These are phyloP conservation scores for Lolium rigidum DNA, from an alignment of 176 grass and related monocot genomes.

Conservation along the genomic window DNA sequence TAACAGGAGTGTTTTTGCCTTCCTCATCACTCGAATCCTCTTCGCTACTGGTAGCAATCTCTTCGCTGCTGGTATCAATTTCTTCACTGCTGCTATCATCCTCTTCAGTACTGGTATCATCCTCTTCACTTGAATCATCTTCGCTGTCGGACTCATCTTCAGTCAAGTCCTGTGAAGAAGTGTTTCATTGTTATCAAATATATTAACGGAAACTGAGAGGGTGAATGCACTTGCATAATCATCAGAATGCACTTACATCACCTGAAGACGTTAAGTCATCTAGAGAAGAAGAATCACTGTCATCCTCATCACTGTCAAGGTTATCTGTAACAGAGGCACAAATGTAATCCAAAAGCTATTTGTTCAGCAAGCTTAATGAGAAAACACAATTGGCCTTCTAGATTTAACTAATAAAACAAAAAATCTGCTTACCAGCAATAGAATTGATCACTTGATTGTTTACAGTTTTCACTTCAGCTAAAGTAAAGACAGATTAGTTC, in stretches of 20 bases:
- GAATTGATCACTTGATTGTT: not conserved
- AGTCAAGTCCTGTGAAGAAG: conserved; percentile 1
- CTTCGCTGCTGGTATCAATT: conserved; percentile 23
- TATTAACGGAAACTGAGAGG: not conserved
- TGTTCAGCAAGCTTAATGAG: too few relatives aligned
- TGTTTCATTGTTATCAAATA: not conserved
- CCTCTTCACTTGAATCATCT: conserved; percentile 41
- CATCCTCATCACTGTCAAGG: not conserved
- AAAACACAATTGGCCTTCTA: too few relatives aligned
- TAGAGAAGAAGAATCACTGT: conserved; percentile 38
- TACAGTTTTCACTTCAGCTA: conserved; percentile 39
- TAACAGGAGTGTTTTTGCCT: conserved; percentile 60
- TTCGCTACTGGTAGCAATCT: conserved; percentile 28
- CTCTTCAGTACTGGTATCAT: not conserved
- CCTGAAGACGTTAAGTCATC: conserved; percentile 26
- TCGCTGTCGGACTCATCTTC: conserved; percentile 48
- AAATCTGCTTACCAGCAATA: not conserved
- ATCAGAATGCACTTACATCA: conserved; percentile 30
- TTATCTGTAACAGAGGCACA: not conserved
- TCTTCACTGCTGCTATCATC: conserved; percentile 42
- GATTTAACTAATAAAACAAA: too few relatives aligned
- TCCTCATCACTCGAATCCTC: conserved; percentile 50
- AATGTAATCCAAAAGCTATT: too few relatives aligned
- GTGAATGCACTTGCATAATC: not conserved
- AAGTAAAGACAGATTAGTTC: conserved; percentile 6